These are phyloP conservation scores for Aquilaria sinensis DNA, from an alignment of 345 rosid genomes.

Conservation along the genomic window DNA sequence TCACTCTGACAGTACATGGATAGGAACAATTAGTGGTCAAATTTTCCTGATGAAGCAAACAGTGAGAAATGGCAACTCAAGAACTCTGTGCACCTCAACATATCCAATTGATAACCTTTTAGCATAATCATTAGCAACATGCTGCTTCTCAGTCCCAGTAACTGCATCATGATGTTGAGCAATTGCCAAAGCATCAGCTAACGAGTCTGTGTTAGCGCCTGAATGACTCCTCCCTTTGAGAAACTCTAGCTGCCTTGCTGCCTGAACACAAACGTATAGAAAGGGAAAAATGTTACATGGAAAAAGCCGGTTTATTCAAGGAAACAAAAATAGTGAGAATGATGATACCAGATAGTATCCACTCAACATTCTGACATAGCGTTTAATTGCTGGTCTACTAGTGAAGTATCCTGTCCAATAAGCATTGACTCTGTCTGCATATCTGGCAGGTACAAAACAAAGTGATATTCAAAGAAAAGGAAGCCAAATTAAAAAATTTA, in stretches of 20 bases:
- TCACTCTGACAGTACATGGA: conserved; percentile 55
- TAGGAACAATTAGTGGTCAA: not conserved
- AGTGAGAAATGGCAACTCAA: conserved; percentile 4
- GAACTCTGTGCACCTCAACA: conserved; percentile 43
- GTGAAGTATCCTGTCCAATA: conserved; percentile 98
- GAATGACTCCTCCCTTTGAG: conserved; percentile 60
- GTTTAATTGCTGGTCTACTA: conserved; percentile 90
- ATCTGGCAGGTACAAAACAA: conserved; percentile 37
- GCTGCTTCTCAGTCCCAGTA: conserved; percentile 87
- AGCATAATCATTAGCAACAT: conserved; percentile 91
- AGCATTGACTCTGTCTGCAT: conserved; percentile 90
- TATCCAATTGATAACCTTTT: conserved; percentile 86
- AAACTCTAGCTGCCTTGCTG: conserved; percentile 90
- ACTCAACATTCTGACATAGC: conserved; percentile 87
- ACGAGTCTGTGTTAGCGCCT: conserved; percentile 66
- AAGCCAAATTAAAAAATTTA: conserved; percentile 6
- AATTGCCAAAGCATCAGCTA: conserved; percentile 92
- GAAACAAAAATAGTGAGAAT: conserved; percentile 6
- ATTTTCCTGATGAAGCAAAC: no score
- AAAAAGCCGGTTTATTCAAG: conserved; percentile 4
- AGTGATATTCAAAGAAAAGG: not conserved
- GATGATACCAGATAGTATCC: conserved; percentile 79
- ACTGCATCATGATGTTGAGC: conserved; percentile 99
- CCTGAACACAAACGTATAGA: conserved; percentile 34
- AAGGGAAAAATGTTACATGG: not conserved